Percentiles rank a stretch among this genome's conserved stretches.
Conservation (phyloP, 257 asterid genomes). For the Petunia secreta region DNA sequence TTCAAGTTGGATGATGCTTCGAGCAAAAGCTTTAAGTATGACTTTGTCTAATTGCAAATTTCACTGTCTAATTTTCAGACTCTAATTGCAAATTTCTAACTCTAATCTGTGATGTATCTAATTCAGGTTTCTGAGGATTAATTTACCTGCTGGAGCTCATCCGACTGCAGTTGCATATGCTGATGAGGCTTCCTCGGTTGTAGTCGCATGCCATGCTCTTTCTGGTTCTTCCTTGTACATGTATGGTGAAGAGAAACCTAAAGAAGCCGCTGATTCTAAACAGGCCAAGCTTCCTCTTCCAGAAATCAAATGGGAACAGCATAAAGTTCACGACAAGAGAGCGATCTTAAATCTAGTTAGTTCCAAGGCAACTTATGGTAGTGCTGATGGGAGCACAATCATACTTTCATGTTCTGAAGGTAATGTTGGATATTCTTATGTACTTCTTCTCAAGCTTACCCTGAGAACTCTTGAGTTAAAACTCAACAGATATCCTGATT, state of each 20-base stretch:
- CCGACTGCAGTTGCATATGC: constrained; percentile 79
- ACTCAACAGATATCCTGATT: not conserved
- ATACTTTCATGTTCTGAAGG: constrained; percentile 95
- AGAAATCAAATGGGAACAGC: constrained; percentile 88
- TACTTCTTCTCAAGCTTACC: constrained; percentile 25
- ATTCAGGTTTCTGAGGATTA: constrained; percentile 86
- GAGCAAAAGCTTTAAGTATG: constrained; percentile 97
- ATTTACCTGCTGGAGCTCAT: constrained; percentile 88
- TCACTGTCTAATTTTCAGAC: constrained; percentile 20
- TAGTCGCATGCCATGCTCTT: constrained; percentile 78
- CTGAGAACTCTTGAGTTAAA: constrained; percentile 1
- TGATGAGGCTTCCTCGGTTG: constrained; percentile 77
- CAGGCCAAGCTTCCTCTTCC: constrained; percentile 88
- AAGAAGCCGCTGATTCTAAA: constrained; percentile 56
- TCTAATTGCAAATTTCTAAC: constrained; percentile 14
- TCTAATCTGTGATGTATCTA: constrained; percentile 15
- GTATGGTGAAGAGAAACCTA: constrained; percentile 88
- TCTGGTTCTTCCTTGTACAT: constrained; percentile 81
- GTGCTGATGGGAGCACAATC: constrained; percentile 83
- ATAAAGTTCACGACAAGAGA: constrained; percentile 81
- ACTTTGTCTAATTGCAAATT: constrained; percentile 22
- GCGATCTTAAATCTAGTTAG: constrained; percentile 72
- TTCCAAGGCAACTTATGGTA: constrained; percentile 86
- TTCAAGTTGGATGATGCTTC: constrained; percentile 93
- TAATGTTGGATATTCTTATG: constrained; percentile 34